These are phyloP conservation scores for Rheum nobile DNA, from an alignment of 148 eudicot species.

Conservation along the genomic window DNA sequence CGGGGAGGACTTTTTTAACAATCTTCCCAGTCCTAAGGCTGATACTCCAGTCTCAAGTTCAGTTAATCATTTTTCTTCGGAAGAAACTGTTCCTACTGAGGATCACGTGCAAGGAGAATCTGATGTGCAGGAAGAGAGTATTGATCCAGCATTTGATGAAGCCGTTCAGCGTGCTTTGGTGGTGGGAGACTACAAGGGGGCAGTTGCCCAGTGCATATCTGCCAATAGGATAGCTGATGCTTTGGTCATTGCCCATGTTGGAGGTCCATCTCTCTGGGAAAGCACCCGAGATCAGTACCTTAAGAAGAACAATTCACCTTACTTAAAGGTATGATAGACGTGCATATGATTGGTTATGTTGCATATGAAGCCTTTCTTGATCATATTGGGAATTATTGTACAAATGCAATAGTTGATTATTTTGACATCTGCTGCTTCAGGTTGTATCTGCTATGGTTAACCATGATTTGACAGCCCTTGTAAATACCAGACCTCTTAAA, in stretches of 20 bases:
- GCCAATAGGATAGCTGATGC: slow-evolving; percentile 92
- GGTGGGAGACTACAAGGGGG: slow-evolving; percentile 91
- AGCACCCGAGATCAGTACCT: slow-evolving; percentile 75
- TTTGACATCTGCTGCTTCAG: slow-evolving; percentile 23
- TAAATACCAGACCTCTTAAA: slow-evolving; percentile 73
- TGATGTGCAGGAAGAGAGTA: slow-evolving; percentile 49
- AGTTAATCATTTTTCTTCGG: slow-evolving; percentile 32
- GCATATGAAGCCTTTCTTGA: not conserved
- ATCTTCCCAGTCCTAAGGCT: slow-evolving; percentile 91
- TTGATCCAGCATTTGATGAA: slow-evolving; percentile 68
- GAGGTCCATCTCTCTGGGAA: slow-evolving; percentile 83
- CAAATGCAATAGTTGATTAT: not conserved
- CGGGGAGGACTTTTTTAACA: slow-evolving; percentile 91
- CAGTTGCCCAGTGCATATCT: slow-evolving; percentile 78
- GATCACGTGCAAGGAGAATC: slow-evolving; percentile 36
- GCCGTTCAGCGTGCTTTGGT: slow-evolving; percentile 88
- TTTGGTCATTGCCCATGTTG: slow-evolving; percentile 85
- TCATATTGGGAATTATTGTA: not conserved
- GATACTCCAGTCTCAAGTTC: slow-evolving; percentile 72
- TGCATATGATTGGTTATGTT: not conserved
- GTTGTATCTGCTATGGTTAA: slow-evolving; percentile 93
- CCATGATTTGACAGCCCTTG: slow-evolving; percentile 75
- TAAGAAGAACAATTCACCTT: slow-evolving; percentile 54
- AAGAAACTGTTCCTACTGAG: slow-evolving; percentile 30
- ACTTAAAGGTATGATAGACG: slow-evolving; percentile 53